A percentile compares a stretch with the other conserved stretches of the same genome.
Conservation (phyloP, 2,329 filamentous ascomycete species). For the Exophiala spinifera region DNA sequence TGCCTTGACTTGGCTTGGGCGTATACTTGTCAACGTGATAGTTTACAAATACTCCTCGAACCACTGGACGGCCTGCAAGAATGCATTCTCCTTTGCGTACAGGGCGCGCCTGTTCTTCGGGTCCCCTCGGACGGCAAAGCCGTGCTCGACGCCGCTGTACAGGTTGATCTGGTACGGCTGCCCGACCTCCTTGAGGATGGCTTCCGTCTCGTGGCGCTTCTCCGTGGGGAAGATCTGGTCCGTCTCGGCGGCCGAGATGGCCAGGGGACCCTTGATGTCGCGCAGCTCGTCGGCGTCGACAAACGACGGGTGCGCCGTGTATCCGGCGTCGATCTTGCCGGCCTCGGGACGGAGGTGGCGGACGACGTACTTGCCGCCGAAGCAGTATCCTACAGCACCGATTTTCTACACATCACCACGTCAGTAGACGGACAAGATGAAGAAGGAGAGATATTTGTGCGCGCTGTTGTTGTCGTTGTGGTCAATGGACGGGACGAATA, state of each 20-base stretch:
- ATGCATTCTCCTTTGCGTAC: constrained; percentile 78
- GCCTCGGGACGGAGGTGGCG: constrained; percentile 61
- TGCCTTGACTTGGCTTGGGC: too few relatives aligned
- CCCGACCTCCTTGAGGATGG: constrained; percentile 56
- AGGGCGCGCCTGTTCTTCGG: constrained; percentile 54
- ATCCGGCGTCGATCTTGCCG: constrained; percentile 66
- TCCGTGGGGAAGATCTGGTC: constrained; percentile 64
- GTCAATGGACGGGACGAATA: background rate
- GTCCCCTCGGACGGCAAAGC: constrained; percentile 71
- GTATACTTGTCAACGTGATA: too few relatives aligned
- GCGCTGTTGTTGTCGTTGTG: too few relatives aligned
- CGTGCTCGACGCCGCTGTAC: constrained; percentile 68
- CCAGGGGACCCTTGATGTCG: constrained; percentile 64
- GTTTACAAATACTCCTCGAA: constrained; percentile 58
- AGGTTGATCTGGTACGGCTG: constrained; percentile 73
- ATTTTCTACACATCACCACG: too few relatives aligned
- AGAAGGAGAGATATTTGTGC: too few relatives aligned
- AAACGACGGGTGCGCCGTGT: constrained; percentile 73
- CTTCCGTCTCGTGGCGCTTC: constrained; percentile 63
- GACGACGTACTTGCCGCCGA: constrained; percentile 57
- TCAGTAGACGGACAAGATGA: too few relatives aligned
- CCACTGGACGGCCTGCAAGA: constrained; percentile 73
- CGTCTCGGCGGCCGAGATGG: constrained; percentile 62
- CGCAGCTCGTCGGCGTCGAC: constrained; percentile 65
- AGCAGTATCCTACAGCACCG: constrained; percentile 33